These are phyloP conservation scores for Collybia nuda DNA, from an alignment of 768 basidiomycete genomes.

Conservation along the genomic window DNA sequence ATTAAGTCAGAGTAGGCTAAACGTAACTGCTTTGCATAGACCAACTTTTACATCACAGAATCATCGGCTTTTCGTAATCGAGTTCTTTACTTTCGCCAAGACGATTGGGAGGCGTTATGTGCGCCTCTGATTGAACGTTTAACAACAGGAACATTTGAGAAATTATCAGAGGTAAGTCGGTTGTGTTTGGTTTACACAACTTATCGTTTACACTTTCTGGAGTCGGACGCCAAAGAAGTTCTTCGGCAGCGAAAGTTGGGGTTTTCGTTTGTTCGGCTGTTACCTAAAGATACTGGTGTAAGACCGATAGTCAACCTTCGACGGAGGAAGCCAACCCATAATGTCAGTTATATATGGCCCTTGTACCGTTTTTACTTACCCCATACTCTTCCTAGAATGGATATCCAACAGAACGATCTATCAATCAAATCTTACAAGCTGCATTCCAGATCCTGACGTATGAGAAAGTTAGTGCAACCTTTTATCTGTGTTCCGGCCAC, in stretches of 20 bases:
- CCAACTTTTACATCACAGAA: conserved; percentile 92
- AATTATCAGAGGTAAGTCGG: conserved; percentile 59
- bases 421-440: conserved; percentile 84
- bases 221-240: conserved; percentile 67
- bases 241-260: conserved; percentile 74
- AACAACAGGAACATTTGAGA: conserved; percentile 65
- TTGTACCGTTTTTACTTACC: neutral
- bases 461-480: conserved; percentile 62
- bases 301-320: conserved; percentile 92
- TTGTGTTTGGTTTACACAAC: neutral
- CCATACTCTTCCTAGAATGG: conserved; percentile 22
- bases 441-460: conserved; percentile 87
- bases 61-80: conserved; percentile 82
- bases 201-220: neutral
- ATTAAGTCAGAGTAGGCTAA: neutral
- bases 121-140: conserved; percentile 79
- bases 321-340: conserved; percentile 38
- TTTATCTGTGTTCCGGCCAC: neutral
- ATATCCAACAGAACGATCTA: conserved; percentile 51
- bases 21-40: conserved; percentile 50
- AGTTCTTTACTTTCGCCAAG: conserved; percentile 90
- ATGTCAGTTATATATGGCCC: conserved; percentile 19
- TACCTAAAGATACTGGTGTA: conserved; percentile 95
- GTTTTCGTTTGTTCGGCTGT: conserved; percentile 81
- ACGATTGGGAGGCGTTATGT: conserved; percentile 88